Base-by-base conservation (phyloP, 352 stramenopile genomes). In the Blastocystis sp. region DNA sequence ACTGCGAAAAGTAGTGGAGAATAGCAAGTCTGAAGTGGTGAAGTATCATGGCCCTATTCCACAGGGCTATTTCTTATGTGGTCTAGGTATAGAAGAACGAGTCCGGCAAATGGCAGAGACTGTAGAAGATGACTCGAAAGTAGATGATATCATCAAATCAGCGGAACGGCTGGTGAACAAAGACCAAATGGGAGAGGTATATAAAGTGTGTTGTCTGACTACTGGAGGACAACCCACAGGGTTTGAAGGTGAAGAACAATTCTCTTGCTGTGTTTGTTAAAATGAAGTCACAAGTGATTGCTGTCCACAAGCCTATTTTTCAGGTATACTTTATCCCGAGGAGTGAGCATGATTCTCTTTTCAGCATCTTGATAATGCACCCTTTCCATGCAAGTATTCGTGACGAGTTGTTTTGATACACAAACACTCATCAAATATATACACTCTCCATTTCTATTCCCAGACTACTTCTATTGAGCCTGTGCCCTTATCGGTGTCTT, bases 1-100 rank as follows among this genome's bases (percentile, higher is more conserved):
- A 37, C 80, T 97, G 64, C 89, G 91, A 53, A 92, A 91, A 56
- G 87, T 87, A 1, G 77, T 91, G 54, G 89, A 90, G 39, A 68
- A 79, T 15, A 82, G 89, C 29, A 82, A 61, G 11, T 66, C 73
- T 11, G 47, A 61, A 9, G 69, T 59, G 54, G 79, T 59, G 11
- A 43, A 87, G 75, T 90, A 41, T 50, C 23, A 62, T 34, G 89
- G 88, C n/a, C 87, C 82, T 0, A 84, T 92, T 56, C 76, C 84
- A 11, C 91, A 92, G 75, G 91, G 90, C 20, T 70, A 92, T 47
- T 92, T 92, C 70, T 45, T 92, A 53, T 68, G 75, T 23, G 76
- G 76, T 54, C 88, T 92, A 90, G 91, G 91, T 8, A 92, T 92
- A 41, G 90, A 91, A 54, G 88, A 90, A 34, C 79, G 91, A 29